Conservation (phyloP, 2,329 filamentous ascomycete genomes). For the Penicillium sp. region DNA sequence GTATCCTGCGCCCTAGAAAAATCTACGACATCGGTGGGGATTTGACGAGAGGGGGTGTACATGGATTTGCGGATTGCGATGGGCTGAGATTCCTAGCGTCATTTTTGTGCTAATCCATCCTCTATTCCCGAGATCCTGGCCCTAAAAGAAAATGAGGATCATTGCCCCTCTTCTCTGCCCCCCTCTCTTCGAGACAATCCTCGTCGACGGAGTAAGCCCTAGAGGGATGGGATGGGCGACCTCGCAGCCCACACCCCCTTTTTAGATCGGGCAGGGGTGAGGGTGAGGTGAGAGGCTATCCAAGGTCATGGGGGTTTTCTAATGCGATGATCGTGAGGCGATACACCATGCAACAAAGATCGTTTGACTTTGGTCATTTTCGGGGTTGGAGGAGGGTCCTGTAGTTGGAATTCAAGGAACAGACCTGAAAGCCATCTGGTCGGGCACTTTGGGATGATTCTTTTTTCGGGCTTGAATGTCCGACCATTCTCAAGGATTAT, state of each 20-base stretch:
- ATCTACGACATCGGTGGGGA: constrained; percentile 1
- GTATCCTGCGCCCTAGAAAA: not conserved
- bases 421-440: not conserved
- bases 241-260: constrained; percentile 4
- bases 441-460: not conserved
- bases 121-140: not conserved
- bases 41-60: not conserved
- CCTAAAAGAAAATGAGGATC: not conserved
- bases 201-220: not conserved
- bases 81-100: constrained; percentile 2
- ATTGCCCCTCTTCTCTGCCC: not conserved
- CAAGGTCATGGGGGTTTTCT: constrained; percentile 1
- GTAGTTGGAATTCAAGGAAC: not conserved
- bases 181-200: constrained; percentile 1
- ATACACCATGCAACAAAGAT: constrained; percentile 6
- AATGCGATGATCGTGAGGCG: constrained; percentile 4
- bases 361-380: constrained; percentile 2
- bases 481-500: not conserved
- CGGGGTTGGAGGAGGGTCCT: not conserved
- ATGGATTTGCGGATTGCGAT: not conserved
- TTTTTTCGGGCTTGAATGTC: not conserved
- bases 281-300: not conserved
- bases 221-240: not conserved
- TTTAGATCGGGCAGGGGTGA: constrained; percentile 3
- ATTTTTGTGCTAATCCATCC: not conserved